Evolutionary conservation across 495 filamentous ascomycete genomes (phyloP).

Genomic region (Podospora pseudopauciseta): DNA sequence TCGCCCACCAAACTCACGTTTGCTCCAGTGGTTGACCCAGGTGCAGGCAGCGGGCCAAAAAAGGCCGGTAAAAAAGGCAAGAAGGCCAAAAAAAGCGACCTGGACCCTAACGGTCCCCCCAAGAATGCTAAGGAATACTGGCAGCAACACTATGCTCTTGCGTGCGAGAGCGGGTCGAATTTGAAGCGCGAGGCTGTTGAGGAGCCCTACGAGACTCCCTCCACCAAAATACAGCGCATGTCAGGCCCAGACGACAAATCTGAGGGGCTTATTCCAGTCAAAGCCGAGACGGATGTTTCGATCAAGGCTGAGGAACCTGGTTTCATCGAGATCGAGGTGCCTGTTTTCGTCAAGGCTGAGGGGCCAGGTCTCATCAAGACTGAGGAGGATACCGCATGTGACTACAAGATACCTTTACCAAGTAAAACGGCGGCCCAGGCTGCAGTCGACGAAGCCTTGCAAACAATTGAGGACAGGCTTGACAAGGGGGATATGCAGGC

Average conservation of each 20-base stretch:
- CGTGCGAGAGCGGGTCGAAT: not conserved
- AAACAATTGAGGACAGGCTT: not conserved
- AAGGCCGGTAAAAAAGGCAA: not conserved
- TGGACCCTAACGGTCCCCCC: not conserved
- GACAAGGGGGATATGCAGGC: not conserved
- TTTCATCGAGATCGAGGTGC: no score
- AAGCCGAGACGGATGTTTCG: no score
- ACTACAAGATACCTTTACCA: not conserved
- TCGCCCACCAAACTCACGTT: no score
- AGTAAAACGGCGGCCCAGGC: not conserved
- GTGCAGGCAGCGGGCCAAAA: no score
- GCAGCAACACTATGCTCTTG: not conserved
- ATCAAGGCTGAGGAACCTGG: no score
- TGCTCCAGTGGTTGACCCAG: no score
- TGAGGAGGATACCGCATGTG: not conserved
- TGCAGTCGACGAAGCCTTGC: not conserved
- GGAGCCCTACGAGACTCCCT: not conserved
- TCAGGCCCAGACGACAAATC: not conserved
- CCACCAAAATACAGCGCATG: not conserved
- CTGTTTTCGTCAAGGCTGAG: no score
- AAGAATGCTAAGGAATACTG: constrained; percentile 3
- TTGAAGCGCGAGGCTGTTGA: not conserved
- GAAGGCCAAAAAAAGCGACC: not conserved
- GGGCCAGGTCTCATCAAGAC: not conserved
- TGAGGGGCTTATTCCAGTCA: not conserved